Conservation (phyloP, 768 basidiomycete species). For the Termitomyces sp. region DNA sequence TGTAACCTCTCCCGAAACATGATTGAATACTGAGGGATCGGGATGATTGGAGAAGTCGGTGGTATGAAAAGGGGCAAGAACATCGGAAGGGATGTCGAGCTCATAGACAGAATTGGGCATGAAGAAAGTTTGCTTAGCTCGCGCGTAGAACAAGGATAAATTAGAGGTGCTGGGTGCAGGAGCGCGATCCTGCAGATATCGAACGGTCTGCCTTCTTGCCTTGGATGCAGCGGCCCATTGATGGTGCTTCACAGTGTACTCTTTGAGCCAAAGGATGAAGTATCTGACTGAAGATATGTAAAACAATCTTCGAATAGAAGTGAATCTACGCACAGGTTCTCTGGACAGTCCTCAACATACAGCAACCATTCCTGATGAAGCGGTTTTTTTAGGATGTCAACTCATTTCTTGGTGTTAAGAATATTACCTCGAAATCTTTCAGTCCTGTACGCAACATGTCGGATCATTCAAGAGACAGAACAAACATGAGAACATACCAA, state of each 20-base stretch:
- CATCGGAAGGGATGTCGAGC: slow-evolving; percentile 61
- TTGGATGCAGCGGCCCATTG: slow-evolving; percentile 37
- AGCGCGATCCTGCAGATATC: slow-evolving; percentile 28
- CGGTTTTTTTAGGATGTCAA: neutral
- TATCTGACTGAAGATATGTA: slow-evolving; percentile 38
- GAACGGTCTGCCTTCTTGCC: slow-evolving; percentile 25
- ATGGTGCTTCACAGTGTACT: slow-evolving; percentile 51
- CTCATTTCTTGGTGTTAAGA: neutral
- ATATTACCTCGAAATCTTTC: slow-evolving; percentile 59
- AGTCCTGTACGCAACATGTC: slow-evolving; percentile 35
- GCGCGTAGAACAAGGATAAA: slow-evolving; percentile 70
- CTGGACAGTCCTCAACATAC: slow-evolving; percentile 70
- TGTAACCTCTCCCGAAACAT: slow-evolving; percentile 52
- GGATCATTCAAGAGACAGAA: neutral
- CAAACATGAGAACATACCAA: slow-evolving; percentile 35
- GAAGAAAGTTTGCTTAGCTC: slow-evolving; percentile 79
- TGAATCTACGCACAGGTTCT: slow-evolving; percentile 55
- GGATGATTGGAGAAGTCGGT: slow-evolving; percentile 46
- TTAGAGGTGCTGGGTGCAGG: slow-evolving; percentile 43
- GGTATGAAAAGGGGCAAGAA: slow-evolving; percentile 56
- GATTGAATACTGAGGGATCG: slow-evolving; percentile 58
- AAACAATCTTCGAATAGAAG: neutral
- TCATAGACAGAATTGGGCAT: slow-evolving; percentile 69
- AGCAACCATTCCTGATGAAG: slow-evolving; percentile 67
- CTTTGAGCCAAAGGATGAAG: slow-evolving; percentile 77